A percentile compares a stretch with the other conserved stretches of the same genome.
phyloP scores from a whole-genome alignment of 2,329 filamentous ascomycete species.

The Berkeleyomyces basicola region DNA sequence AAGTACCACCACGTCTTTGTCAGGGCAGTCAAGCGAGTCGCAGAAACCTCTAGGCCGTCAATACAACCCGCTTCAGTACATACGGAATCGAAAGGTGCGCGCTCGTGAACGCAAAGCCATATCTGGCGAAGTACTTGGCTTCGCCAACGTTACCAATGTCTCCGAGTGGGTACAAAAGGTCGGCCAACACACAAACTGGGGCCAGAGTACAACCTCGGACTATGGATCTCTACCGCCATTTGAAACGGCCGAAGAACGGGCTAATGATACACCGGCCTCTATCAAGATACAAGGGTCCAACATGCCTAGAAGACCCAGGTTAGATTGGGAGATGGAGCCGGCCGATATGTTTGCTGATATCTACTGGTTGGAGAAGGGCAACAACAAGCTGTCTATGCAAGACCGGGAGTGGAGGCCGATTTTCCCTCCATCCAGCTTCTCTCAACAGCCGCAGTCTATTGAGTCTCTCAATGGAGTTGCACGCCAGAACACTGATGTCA shows the following conservation, averaged over 20 bases:
- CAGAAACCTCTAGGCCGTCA: constrained; percentile 40
- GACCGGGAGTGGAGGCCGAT: constrained; percentile 61
- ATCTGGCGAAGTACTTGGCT: constrained; percentile 59
- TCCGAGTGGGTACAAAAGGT: constrained; percentile 62
- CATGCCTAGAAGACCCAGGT: constrained; percentile 54
- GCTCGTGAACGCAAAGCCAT: constrained; percentile 60
- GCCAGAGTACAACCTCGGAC: neutral
- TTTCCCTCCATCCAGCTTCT: constrained; percentile 28
- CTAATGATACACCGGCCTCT: constrained; percentile 28
- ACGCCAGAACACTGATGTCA: constrained; percentile 19
- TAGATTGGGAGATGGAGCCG: constrained; percentile 73
- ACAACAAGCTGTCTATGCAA: constrained; percentile 68
- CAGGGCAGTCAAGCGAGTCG: constrained; percentile 19
- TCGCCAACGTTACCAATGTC: constrained; percentile 56
- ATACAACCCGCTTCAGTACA: constrained; percentile 86
- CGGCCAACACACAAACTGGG: constrained; percentile 17
- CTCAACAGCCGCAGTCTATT: constrained; percentile 15
- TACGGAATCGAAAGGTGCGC: constrained; percentile 76
- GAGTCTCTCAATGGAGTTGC: constrained; percentile 19
- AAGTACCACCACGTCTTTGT: constrained; percentile 14
- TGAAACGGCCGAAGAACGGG: constrained; percentile 26
- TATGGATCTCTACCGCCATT: constrained; percentile 28
- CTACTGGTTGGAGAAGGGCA: constrained; percentile 72
- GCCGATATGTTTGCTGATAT: constrained; percentile 78
- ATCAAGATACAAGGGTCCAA: constrained; percentile 27